Base-by-base conservation (phyloP, 371 early-diverging fungal genomes). In the Mortierella sp. region DNA sequence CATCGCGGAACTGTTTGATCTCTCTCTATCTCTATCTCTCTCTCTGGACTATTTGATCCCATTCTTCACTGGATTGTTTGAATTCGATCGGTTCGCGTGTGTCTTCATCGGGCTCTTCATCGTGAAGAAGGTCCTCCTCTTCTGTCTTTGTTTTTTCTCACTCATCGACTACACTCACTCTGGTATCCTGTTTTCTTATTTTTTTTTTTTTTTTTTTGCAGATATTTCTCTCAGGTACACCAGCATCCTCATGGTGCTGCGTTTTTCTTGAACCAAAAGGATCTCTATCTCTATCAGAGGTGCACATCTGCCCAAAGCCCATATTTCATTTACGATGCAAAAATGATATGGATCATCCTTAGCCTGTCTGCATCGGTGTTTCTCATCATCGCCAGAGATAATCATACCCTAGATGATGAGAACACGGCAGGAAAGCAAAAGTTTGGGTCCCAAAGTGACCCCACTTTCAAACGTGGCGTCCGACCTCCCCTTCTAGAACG, bases 401-500 rank as follows among this genome's bases (percentile, higher is more conserved):
- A 4, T 50, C 50, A 21, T 50, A 50, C 50, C 50, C 14, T 9
- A 37, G 37, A 37, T 37, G 21, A 50, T 14, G 50, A 50, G 3
- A 50, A 50, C 21, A 50, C 50, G 50, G 14, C 50, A 50, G 50
- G 50, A 16, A 21, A 50, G 50, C 50, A 14, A 50, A n/a, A n/a
- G 50, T 50, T 50, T 50, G 50, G 50, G 50, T 50, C 50, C 37
- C 50, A 50, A 50, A 50, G 50, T 50, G 50, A 50, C 50, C 50
- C 50, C 50, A 50, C 50, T n/a, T 2, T 16, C 21, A n/a, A 21
- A 7, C 21, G 50, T 50, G 50, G 50, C 50, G 50, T 50, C 50
- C 50, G 50, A 50, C 50, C 50, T 7, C 50, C 50, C 50, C 50
- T 6, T 50, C 50, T 50, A 50, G 50, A 50, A 50, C 50, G 50